A percentile compares a stretch with the other conserved stretches of the same genome.
These are phyloP conservation scores for Umbelopsis sp. DNA, from an alignment of 192 early-diverging fungal species.

Conservation along the genomic window DNA sequence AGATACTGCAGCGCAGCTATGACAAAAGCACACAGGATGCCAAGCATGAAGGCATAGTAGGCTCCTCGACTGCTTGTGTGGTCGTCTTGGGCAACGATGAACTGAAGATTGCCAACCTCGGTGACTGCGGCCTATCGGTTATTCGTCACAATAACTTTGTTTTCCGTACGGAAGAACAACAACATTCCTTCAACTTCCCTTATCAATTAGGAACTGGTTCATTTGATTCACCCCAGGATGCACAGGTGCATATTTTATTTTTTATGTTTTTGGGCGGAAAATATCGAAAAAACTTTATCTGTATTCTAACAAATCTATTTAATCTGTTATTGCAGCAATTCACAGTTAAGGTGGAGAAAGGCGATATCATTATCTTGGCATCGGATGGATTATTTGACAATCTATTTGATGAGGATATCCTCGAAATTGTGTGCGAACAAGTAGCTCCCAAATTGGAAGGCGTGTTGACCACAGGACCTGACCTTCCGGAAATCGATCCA, in stretches of 20 bases:
- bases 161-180: slow-evolving; percentile 96
- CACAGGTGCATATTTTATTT: slow-evolving; percentile 25
- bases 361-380: slow-evolving; percentile 94
- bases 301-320: background rate
- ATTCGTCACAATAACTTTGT: slow-evolving; percentile 86
- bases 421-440: slow-evolving; percentile 74
- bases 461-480: slow-evolving; percentile 11
- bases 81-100: slow-evolving; percentile 88
- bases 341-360: slow-evolving; percentile 82
- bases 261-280: too few relatives aligned
- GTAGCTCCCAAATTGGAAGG: slow-evolving; percentile 28
- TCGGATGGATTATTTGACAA: slow-evolving; percentile 98
- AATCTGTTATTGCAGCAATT: slow-evolving; percentile 43
- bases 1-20: slow-evolving; percentile 81
- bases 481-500: slow-evolving; percentile 56
- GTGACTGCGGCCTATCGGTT: slow-evolving; percentile 90
- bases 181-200: slow-evolving; percentile 98
- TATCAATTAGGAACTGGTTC: slow-evolving; percentile 87
- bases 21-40: slow-evolving; percentile 76
- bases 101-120: slow-evolving; percentile 90
- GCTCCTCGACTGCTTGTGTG: slow-evolving; percentile 92
- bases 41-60: slow-evolving; percentile 71
- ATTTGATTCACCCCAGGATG: slow-evolving; percentile 35
- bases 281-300: too few relatives aligned
- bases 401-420: slow-evolving; percentile 95